Conservation (phyloP, 208 protist species). For the Angomonas deanei region DNA sequence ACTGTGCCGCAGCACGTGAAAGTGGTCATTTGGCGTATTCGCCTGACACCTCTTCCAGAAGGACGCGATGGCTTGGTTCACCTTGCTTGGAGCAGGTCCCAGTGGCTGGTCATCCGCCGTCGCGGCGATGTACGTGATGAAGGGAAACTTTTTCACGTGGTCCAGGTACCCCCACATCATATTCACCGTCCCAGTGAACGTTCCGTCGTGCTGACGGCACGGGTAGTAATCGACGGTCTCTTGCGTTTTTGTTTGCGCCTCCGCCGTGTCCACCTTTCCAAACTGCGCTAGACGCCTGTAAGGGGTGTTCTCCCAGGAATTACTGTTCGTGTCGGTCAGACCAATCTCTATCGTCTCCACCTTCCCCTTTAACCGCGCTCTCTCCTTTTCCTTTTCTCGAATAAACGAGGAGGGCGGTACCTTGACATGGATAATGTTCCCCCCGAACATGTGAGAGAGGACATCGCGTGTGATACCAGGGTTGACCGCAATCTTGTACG, state of each 20-base stretch:
- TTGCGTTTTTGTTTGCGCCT: not conserved
- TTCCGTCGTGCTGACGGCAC: constrained; percentile 68
- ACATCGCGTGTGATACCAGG: constrained; percentile 72
- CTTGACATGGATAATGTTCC: constrained; percentile 76
- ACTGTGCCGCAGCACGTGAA: constrained; percentile 34
- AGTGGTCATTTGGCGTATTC: constrained; percentile 3
- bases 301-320: too few relatives aligned
- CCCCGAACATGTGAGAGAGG: constrained; percentile 49
- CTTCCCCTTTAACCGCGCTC: not conserved
- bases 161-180: constrained; percentile 70
- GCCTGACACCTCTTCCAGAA: constrained; percentile 53
- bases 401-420: constrained; percentile 71
- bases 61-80: constrained; percentile 39
- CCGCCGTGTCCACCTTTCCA: not conserved
- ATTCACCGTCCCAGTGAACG: constrained; percentile 77
- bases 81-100: constrained; percentile 33
- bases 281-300: not conserved
- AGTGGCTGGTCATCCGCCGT: constrained; percentile 62
- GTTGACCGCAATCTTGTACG: constrained; percentile 68
- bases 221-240: constrained; percentile 7
- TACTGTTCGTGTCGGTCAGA: not conserved
- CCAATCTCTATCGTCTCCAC: not conserved
- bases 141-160: constrained; percentile 61
- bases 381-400: constrained; percentile 24
- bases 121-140: constrained; percentile 44